A percentile compares a stretch with the other conserved stretches of the same genome.
phyloP scores from a whole-genome alignment of 805 yeast genomes.

The Zygotorulaspora danielsina region DNA sequence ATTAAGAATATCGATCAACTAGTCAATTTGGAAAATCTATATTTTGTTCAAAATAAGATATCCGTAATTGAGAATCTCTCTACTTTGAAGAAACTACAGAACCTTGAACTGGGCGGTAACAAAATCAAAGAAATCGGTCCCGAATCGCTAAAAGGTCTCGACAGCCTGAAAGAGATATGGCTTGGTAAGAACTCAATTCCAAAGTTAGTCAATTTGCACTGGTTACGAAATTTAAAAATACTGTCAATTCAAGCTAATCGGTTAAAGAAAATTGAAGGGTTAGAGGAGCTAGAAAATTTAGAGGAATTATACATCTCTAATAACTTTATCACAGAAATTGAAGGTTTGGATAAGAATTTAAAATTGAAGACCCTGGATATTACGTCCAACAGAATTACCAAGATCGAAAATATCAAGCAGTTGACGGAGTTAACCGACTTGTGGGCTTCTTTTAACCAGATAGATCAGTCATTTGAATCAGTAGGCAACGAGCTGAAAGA shows the following conservation, averaged over 20 bases:
- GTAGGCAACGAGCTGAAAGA: constrained; percentile 60
- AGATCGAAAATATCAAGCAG: constrained; percentile 61
- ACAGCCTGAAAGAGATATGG: constrained; percentile 74
- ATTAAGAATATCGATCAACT: constrained; percentile 72
- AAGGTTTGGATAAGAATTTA: constrained; percentile 66
- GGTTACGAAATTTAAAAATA: constrained; percentile 59
- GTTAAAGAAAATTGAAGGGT: constrained; percentile 72
- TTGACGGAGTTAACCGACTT: constrained; percentile 75
- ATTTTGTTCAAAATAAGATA: constrained; percentile 86
- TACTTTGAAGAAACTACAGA: constrained; percentile 51
- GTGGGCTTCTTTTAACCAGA: constrained; percentile 83
- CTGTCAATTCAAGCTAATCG: constrained; percentile 87
- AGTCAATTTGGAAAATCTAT: constrained; percentile 59
- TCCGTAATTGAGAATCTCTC: constrained; percentile 64
- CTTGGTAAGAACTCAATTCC: constrained; percentile 80
- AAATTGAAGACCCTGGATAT: constrained; percentile 75
- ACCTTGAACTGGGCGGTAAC: constrained; percentile 91
- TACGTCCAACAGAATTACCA: constrained; percentile 64
- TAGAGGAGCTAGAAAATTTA: constrained; percentile 63
- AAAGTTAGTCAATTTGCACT: constrained; percentile 56
- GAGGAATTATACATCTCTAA: constrained; percentile 88
- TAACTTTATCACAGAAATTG: constrained; percentile 70
- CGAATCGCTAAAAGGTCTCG: constrained; percentile 48
- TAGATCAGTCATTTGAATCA: constrained; percentile 61
- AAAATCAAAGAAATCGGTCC: constrained; percentile 43